Base-by-base conservation (phyloP, 2,329 filamentous ascomycete genomes). In the Diaporthe destruens region DNA sequence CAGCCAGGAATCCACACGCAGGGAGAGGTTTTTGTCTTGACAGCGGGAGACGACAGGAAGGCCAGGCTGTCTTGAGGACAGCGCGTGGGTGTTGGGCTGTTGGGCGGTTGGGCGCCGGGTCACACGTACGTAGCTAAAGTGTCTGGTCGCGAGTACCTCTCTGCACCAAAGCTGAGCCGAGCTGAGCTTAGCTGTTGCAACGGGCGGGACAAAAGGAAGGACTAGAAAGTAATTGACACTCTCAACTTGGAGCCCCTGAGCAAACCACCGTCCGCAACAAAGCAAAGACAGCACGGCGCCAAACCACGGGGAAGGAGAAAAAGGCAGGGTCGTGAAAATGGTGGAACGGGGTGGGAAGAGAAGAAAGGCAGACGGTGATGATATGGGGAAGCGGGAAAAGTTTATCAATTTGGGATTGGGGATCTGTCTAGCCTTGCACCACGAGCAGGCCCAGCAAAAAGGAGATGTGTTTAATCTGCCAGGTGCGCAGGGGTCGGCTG, bases 331-430 rank as follows among this genome's bases (percentile, higher is more conserved):
- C 69, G 71, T 70, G 39, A 69, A 61, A 51, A 54, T 55, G 63
- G 59, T 55, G 29, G 32, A n/a, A 49, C 20, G 20, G 66, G 66
- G 25, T 42, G 29, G 29, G 44, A 61, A 59, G 55, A 54, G 57
- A 42, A 70, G 55, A 39, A 59, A 53, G 34, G 56, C 54, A 20
- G 67, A 51, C 65, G 68, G n/a, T 66, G 61, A 53, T 53, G 23
- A 53, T 66, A 53, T 66, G 67, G 71, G 67, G 49, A 72, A 63
- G 71, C 56, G 75, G 73, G 57, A 75, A 76, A 75, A 75, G 74
- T 75, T 76, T 73, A 70, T 73, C 72, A 76, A 77, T 75, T 72
- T 73, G 75, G 76, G 73, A 74, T 76, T 71, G 76, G 75, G 75
- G 75, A 74, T n/a, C 75, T 76, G 39, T 8, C 23, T 54, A 8